A percentile compares a stretch with the other conserved stretches of the same genome.
Evolutionary conservation across 2,329 filamentous ascomycete species (phyloP).

Genomic region (Penicillium digitatum): DNA sequence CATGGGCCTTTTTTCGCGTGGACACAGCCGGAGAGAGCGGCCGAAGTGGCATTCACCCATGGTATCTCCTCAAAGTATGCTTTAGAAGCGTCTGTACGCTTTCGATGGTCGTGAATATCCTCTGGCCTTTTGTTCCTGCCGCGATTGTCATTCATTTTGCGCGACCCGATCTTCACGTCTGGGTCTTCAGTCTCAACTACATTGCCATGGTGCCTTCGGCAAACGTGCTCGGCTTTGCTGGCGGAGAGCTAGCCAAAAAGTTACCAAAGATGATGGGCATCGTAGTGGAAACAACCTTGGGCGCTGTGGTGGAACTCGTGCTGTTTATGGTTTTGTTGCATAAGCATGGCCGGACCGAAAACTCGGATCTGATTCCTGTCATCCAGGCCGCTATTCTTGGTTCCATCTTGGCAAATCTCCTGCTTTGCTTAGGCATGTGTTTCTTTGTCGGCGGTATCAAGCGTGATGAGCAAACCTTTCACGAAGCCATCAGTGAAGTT

Average conservation of each 20-base stretch:
- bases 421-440: conserved; percentile 74
- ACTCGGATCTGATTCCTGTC: conserved; percentile 55
- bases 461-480: conserved; percentile 65
- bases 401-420: conserved; percentile 75
- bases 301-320: conserved; percentile 75
- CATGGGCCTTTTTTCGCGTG: conserved; percentile 32
- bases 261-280: conserved; percentile 63
- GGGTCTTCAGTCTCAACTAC: conserved; percentile 67
- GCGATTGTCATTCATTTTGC: conserved; percentile 63
- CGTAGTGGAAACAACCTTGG: conserved; percentile 55
- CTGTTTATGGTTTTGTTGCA: conserved; percentile 73
- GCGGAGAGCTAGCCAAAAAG: conserved; percentile 68
- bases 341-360: conserved; percentile 43
- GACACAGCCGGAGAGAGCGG: conserved; percentile 61
- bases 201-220: conserved; percentile 74
- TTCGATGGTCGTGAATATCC: conserved; percentile 63
- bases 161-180: conserved; percentile 54
- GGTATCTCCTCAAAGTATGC: conserved; percentile 61
- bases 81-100: conserved; percentile 61
- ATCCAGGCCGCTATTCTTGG: conserved; percentile 80
- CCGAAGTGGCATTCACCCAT: conserved; percentile 60
- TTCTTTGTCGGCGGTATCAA: conserved; percentile 72
- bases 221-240: conserved; percentile 71
- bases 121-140: conserved; percentile 71
- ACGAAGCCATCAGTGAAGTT: conserved; percentile 71